phyloP scores from a whole-genome alignment of 192 early-diverging fungal species.

The Coemansia asiatica region DNA sequence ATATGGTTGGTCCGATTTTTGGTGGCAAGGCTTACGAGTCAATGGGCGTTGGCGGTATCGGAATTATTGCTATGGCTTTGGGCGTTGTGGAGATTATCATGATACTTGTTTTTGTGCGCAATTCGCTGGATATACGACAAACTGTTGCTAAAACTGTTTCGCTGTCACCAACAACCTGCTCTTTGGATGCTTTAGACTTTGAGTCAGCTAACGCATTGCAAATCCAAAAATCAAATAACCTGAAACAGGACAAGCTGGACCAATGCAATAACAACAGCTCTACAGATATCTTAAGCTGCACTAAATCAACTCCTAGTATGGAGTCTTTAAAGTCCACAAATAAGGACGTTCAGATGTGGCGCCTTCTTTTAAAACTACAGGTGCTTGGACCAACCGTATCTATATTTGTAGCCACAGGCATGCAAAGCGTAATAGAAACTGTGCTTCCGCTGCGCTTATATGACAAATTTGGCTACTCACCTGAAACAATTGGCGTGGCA shows the following conservation, averaged over 20 bases:
- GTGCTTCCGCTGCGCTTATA: constrained; percentile 43
- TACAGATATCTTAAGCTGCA: not conserved
- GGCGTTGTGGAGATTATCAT: constrained; percentile 30
- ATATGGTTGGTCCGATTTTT: constrained; percentile 47
- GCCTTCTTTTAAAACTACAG: constrained; percentile 27
- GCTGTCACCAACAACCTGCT: not conserved
- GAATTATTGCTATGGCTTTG: constrained; percentile 37
- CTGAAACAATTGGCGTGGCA: constrained; percentile 37
- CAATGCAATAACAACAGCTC: not conserved
- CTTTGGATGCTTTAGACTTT: not conserved
- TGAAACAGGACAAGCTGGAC: not conserved
- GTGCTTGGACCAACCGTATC: constrained; percentile 44
- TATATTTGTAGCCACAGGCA: constrained; percentile 47
- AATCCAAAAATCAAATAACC: not conserved
- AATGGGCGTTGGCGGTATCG: constrained; percentile 49
- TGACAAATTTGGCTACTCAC: constrained; percentile 46
- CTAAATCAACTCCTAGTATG: not conserved
- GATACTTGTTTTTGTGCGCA: constrained; percentile 42
- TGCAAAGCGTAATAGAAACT: constrained; percentile 51
- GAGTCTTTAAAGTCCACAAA: not conserved
- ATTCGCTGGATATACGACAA: constrained; percentile 43
- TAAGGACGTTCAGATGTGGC: constrained; percentile 13
- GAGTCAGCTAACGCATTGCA: not conserved
- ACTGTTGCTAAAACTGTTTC: not conserved
- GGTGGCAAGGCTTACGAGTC: constrained; percentile 45